phyloP scores from a whole-genome alignment of 805 yeast species.

The Yarrowia osloensis region DNA sequence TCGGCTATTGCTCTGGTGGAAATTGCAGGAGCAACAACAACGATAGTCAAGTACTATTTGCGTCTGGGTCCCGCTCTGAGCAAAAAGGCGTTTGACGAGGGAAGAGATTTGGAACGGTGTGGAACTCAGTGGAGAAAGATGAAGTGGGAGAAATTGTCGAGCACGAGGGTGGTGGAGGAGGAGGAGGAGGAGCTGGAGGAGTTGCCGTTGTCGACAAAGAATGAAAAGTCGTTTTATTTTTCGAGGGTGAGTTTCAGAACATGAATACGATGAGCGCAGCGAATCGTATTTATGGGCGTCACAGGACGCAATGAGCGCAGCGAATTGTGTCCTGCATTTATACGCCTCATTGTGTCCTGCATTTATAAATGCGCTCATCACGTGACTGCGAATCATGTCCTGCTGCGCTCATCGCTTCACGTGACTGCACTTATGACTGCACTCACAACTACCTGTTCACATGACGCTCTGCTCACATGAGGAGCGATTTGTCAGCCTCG shows the following conservation, averaged over 20 bases:
- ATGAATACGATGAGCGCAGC: too few species aligned
- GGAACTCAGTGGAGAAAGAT: constrained; percentile 24
- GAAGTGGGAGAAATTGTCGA: constrained; percentile 6
- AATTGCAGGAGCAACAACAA: background rate
- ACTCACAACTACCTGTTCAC: too few species aligned
- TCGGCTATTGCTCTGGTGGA: background rate
- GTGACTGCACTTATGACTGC: too few species aligned
- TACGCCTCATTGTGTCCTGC: too few species aligned
- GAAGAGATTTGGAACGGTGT: background rate
- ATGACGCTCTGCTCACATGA: too few species aligned
- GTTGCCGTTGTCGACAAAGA: constrained; percentile 51
- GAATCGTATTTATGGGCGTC: too few species aligned
- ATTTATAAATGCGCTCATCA: too few species aligned
- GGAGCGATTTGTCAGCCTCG: too few species aligned
- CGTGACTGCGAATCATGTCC: too few species aligned
- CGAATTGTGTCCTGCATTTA: too few species aligned
- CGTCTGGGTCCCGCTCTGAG: constrained; percentile 6
- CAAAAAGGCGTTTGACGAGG: constrained; percentile 1
- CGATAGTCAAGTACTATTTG: background rate
- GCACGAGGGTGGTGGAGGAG: constrained; percentile 5
- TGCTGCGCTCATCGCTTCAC: too few species aligned
- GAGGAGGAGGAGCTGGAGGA: constrained; percentile 8
- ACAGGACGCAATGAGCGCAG: too few species aligned
- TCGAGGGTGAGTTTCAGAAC: constrained; percentile 43
- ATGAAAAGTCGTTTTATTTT: constrained; percentile 80